Base-by-base conservation (phyloP, 176 grass and related monocot genomes). In the Thalia dealbata region DNA sequence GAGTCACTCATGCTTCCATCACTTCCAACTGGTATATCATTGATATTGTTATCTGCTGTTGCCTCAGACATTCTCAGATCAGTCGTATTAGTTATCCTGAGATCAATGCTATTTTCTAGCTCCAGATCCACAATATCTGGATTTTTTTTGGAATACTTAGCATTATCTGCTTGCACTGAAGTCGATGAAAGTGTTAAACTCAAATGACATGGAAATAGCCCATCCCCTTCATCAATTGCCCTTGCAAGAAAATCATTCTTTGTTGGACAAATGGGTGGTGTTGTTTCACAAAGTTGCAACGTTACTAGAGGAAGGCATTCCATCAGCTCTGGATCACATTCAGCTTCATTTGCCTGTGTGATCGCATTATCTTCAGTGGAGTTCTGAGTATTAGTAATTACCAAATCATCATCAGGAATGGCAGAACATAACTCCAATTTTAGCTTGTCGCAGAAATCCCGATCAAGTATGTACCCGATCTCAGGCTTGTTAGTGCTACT, bases 371-470 rank as follows among this genome's bases (percentile, higher is more conserved):
- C 89, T 63, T 91, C 87, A 32, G 84, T 64, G 30, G 90, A 99
- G 75, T 79, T 90, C 73, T 88, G 81, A 25, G 81, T 83, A 58
- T 85, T 91, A 11, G 79, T 72, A 1, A 79, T 63, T 15, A 82
- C 65, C 43, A 82, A 75, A 73, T 81, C 82, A 60, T 46, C 69
- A 79, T 80, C 83, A 16, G 79, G 41, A 83, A 81, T 81, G 27
- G 81, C 44, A 6, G 90, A 76, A 78, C 90, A 88, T 24, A 99
- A 81, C 55, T 82, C 95, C 70, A 93, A 68, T 76, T 86, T 86
- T 67, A 99, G 81, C 76, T 99, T 99, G 76, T 91, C 95, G 52
- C 84, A 91, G 79, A 95, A 95, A 52, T 87, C 73, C 35, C 72
- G 70, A 71, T 86, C 78, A 29, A 85, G 72, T 77, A 84, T 75